Percentiles rank a stretch among this genome's conserved stretches.
Conservation (phyloP, 768 basidiomycete species). For the Amanita rimosa region DNA sequence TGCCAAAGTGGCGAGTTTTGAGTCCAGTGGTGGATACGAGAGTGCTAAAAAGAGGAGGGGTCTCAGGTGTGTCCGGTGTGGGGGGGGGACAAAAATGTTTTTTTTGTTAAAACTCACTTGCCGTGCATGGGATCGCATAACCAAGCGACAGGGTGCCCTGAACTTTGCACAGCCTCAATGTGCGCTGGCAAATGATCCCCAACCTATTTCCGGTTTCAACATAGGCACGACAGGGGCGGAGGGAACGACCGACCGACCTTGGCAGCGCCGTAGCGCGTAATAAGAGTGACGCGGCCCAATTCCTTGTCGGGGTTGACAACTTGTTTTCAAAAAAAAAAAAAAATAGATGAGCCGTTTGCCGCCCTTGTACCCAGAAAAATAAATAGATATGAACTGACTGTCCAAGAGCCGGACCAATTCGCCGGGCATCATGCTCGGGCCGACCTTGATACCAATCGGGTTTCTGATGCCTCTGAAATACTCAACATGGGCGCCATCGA, state of each 20-base stretch:
- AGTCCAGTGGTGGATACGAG: conserved; percentile 68
- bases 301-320: conserved; percentile 82
- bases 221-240: too few relatives aligned
- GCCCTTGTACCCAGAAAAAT: too few relatives aligned
- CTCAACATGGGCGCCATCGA: conserved; percentile 91
- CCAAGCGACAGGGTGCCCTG: conserved; percentile 87
- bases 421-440: conserved; percentile 70
- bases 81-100: too few relatives aligned
- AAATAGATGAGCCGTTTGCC: too few relatives aligned
- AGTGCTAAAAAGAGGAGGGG: conserved; percentile 44
- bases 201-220: conserved; percentile 35
- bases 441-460: conserved; percentile 94
- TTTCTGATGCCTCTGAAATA: conserved; percentile 89
- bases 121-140: conserved; percentile 99
- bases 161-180: conserved; percentile 67
- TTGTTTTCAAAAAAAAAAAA: too few relatives aligned
- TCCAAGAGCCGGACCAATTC: conserved; percentile 73
- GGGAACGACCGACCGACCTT: too few relatives aligned
- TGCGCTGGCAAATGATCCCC: conserved; percentile 65
- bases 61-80: too few relatives aligned
- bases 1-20: conserved; percentile 86
- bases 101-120: conserved; percentile 84
- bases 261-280: conserved; percentile 85
- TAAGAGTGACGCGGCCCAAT: conserved; percentile 75
- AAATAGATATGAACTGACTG: too few relatives aligned